These are phyloP conservation scores for Pythium pyrilobum DNA, from an alignment of 352 stramenopile species.

Conservation along the genomic window DNA sequence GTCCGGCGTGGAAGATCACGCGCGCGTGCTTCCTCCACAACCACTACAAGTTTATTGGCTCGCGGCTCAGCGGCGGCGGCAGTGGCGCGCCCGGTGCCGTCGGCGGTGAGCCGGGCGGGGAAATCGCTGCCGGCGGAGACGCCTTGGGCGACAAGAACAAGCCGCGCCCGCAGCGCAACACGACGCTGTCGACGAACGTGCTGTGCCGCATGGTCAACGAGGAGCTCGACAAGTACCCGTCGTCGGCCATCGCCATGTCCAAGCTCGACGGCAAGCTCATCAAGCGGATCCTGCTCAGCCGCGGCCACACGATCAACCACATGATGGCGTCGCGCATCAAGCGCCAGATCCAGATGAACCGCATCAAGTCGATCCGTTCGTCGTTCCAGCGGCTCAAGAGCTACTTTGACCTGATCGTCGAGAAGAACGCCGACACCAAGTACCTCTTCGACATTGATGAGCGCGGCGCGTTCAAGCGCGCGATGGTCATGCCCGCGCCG, in stretches of 20 bases:
- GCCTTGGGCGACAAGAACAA: not conserved
- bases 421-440: conserved; percentile 61
- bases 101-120: not conserved
- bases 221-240: conserved; percentile 57
- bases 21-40: conserved; percentile 73
- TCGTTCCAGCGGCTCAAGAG: conserved; percentile 65
- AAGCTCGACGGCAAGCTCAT: conserved; percentile 76
- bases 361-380: conserved; percentile 44
- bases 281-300: conserved; percentile 57
- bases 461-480: conserved; percentile 50
- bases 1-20: conserved; percentile 69
- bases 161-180: conserved; percentile 48
- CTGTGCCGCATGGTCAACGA: conserved; percentile 71
- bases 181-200: conserved; percentile 73
- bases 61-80: conserved; percentile 20
- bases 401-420: conserved; percentile 57
- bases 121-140: not conserved
- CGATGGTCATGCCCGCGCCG: conserved; percentile 51
- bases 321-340: conserved; percentile 85
- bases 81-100: not conserved
- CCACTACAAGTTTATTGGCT: conserved; percentile 84
- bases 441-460: conserved; percentile 48
- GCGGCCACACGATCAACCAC: conserved; percentile 73
- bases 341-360: conserved; percentile 54
- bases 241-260: conserved; percentile 48